Conservation (phyloP, 371 early-diverging fungal genomes). For the Mortierella sp. region DNA sequence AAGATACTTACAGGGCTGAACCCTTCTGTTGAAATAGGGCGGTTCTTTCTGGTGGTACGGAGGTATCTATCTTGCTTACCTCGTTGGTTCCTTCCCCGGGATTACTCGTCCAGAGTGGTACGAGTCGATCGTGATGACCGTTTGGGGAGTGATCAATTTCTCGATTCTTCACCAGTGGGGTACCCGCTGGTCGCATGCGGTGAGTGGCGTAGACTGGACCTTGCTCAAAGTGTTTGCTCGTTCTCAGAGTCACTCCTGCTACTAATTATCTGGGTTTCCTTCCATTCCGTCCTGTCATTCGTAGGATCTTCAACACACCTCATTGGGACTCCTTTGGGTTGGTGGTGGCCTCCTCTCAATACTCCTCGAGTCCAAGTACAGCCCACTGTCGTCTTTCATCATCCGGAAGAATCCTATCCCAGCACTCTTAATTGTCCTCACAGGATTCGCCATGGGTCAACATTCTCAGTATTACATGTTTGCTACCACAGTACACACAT, state of each 20-base stretch:
- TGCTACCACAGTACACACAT: conserved; percentile 42
- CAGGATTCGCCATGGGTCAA: conserved; percentile 48
- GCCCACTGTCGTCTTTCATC: conserved; percentile 28
- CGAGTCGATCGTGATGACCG: conserved; percentile 44
- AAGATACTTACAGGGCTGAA: no score
- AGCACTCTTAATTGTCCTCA: conserved; percentile 38
- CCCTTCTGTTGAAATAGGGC: conserved; percentile 25
- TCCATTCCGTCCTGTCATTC: no score
- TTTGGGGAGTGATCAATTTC: conserved; percentile 54
- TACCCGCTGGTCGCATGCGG: conserved; percentile 49
- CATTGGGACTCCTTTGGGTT: conserved; percentile 44
- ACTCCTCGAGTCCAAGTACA: conserved; percentile 38
- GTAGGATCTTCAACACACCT: conserved; percentile 51
- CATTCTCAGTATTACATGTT: conserved; percentile 48
- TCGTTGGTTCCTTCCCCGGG: conserved; percentile 42
- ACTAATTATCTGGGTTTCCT: background rate
- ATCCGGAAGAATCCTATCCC: conserved; percentile 48
- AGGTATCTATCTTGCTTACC: conserved; percentile 46
- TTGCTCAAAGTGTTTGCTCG: no score
- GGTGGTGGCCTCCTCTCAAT: conserved; percentile 39
- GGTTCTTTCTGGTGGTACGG: conserved; percentile 54
- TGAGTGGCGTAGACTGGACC: conserved; percentile 23
- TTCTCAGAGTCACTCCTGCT: background rate
- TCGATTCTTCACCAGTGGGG: conserved; percentile 52
- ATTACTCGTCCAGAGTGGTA: conserved; percentile 44